These are phyloP conservation scores for Linderniella brevidens DNA, from an alignment of 257 asterid species.

Conservation along the genomic window DNA sequence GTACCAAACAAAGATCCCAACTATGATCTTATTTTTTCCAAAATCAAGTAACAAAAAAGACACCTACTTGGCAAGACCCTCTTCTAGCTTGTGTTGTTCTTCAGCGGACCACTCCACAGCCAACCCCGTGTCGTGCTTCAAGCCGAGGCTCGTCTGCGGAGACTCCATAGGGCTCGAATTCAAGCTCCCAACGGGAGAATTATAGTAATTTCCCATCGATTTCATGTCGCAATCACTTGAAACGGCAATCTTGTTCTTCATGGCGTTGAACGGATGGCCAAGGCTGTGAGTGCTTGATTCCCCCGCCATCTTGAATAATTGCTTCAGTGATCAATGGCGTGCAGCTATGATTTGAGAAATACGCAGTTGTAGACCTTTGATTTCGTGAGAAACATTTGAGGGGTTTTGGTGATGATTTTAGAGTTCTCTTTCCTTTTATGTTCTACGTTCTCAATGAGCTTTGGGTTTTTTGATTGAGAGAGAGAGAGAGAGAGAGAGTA, in stretches of 20 bases:
- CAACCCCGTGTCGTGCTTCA: constrained; percentile 65
- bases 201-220: constrained; percentile 28
- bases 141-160: constrained; percentile 25
- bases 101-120: constrained; percentile 76
- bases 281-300: constrained; percentile 32
- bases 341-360: too few species aligned
- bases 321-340: too few species aligned
- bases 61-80: constrained; percentile 82
- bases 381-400: constrained; percentile 8
- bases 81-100: constrained; percentile 62
- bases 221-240: constrained; percentile 25
- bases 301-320: constrained; percentile 27
- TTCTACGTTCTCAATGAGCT: too few species aligned
- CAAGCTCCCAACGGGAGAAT: constrained; percentile 16
- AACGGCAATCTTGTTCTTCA: constrained; percentile 6
- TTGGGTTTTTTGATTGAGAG: too few species aligned
- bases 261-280: constrained; percentile 23
- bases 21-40: neutral
- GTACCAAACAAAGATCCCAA: neutral
- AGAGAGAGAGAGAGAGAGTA: too few species aligned
- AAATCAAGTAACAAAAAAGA: constrained; percentile 18
- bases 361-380: neutral
- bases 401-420: constrained; percentile 4
- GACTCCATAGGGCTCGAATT: constrained; percentile 24
- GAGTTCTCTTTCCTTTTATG: too few species aligned